phyloP scores from a whole-genome alignment of 208 protist species.

The Crithidia brevicula region DNA sequence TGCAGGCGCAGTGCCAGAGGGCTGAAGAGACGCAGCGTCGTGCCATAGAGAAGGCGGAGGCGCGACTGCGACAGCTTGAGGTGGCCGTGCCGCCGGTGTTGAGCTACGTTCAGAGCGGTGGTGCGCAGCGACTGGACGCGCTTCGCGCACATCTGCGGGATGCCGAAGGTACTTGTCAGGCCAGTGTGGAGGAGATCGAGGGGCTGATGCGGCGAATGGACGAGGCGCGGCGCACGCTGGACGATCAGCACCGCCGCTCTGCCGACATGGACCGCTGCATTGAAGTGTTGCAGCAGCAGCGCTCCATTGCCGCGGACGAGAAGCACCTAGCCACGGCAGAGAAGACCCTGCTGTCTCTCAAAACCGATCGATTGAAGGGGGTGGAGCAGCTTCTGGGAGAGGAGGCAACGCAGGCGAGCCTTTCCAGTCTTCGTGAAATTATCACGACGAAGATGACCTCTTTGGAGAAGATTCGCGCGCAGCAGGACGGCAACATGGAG shows the following conservation, averaged over 20 bases:
- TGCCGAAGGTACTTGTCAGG: conserved; percentile 20
- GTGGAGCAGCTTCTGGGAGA: conserved; percentile 67
- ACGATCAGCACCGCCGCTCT: conserved; percentile 44
- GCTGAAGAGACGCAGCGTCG: conserved; percentile 15
- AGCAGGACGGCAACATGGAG: conserved; percentile 82
- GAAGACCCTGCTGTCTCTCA: conserved; percentile 42
- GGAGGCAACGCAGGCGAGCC: conserved; percentile 39
- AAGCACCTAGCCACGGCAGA: conserved; percentile 46
- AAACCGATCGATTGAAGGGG: conserved; percentile 36
- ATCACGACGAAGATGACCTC: conserved; percentile 69
- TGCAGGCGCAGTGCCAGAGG: conserved; percentile 3
- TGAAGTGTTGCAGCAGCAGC: conserved; percentile 42
- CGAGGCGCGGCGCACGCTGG: conserved; percentile 40
- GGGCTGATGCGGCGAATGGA: conserved; percentile 33
- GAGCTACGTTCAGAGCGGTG: conserved; percentile 32
- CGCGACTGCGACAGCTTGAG: conserved; percentile 32
- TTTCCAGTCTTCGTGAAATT: conserved; percentile 66
- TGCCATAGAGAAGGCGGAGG: conserved; percentile 16
- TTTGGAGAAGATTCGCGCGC: conserved; percentile 63
- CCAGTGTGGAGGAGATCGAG: conserved; percentile 31
- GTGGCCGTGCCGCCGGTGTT: conserved; percentile 41
- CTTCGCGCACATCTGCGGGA: conserved; percentile 35
- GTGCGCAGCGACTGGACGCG: conserved; percentile 26
- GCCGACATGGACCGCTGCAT: conserved; percentile 53
- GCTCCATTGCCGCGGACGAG: conserved; percentile 55